Percentiles rank a stretch among this genome's conserved stretches.
These are phyloP conservation scores for Setaria italica DNA, from an alignment of 202 grass and related monocot species.

Conservation along the genomic window DNA sequence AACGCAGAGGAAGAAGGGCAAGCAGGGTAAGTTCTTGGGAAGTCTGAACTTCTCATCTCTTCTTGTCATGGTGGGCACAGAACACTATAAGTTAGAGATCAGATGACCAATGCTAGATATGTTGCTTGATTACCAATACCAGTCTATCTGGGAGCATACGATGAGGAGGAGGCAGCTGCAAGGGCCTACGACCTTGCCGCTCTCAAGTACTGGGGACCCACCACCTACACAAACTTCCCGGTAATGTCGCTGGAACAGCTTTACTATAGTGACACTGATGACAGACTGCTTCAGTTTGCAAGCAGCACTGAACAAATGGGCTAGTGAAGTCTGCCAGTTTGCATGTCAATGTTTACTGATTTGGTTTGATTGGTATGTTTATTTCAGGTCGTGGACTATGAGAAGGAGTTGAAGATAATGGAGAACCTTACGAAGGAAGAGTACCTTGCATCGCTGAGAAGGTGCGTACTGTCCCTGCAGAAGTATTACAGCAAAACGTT, in stretches of 20 bases:
- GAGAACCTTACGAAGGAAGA: conserved; percentile 65
- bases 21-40: conserved; percentile 43
- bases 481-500: not conserved
- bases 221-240: conserved; percentile 58
- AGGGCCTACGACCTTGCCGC: conserved; percentile 68
- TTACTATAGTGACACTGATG: not conserved
- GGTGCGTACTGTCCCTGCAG: conserved; percentile 21
- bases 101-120: conserved; percentile 20
- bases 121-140: not conserved
- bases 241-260: conserved; percentile 29
- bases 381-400: conserved; percentile 47
- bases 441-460: conserved; percentile 62
- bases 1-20: conserved; percentile 74
- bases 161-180: conserved; percentile 67
- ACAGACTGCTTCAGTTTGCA: not conserved
- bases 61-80: not conserved
- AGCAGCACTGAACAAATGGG: not conserved
- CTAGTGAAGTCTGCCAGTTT: not conserved
- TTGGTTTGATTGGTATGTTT: not conserved
- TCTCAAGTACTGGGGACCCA: conserved; percentile 66
- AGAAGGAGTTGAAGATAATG: conserved; percentile 66
- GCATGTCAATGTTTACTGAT: not conserved
- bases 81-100: not conserved
- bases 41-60: not conserved
- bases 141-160: conserved; percentile 64